These are phyloP conservation scores for Ophiostoma ips DNA, from an alignment of 2,329 filamentous ascomycete species.

Conservation along the genomic window DNA sequence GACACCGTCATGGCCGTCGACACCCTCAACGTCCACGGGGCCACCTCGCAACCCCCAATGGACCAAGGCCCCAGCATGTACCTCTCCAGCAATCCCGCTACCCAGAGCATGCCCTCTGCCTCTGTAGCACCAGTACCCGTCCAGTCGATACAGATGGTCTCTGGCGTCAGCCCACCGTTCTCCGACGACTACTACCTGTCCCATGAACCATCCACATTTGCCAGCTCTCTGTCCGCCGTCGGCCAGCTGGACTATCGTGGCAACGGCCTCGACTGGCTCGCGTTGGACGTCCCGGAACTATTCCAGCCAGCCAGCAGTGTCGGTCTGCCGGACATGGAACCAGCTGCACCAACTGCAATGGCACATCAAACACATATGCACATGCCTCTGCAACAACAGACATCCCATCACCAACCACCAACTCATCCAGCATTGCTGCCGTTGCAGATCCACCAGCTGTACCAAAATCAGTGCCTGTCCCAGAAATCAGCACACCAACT, in stretches of 20 bases:
- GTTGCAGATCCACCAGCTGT: background rate
- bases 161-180: constrained; percentile 4
- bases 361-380: background rate
- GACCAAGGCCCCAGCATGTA: background rate
- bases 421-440: background rate
- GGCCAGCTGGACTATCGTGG: constrained; percentile 10
- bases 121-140: background rate
- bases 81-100: background rate
- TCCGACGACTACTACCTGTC: constrained; percentile 8
- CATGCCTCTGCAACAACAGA: background rate
- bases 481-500: background rate
- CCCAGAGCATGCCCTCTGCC: background rate
- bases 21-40: background rate
- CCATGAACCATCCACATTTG: constrained; percentile 4
- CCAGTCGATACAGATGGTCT: background rate
- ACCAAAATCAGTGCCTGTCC: background rate
- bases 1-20: background rate
- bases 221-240: constrained; percentile 5
- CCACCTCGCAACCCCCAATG: background rate
- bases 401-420: background rate
- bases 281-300: constrained; percentile 9
- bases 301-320: background rate
- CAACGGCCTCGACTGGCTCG: constrained; percentile 11
- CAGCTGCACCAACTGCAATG: background rate
- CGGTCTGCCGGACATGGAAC: background rate